A percentile compares a stretch with the other conserved stretches of the same genome.
Evolutionary conservation across 345 rosid species (phyloP).

Genomic region (Linum usitatissimum): DNA sequence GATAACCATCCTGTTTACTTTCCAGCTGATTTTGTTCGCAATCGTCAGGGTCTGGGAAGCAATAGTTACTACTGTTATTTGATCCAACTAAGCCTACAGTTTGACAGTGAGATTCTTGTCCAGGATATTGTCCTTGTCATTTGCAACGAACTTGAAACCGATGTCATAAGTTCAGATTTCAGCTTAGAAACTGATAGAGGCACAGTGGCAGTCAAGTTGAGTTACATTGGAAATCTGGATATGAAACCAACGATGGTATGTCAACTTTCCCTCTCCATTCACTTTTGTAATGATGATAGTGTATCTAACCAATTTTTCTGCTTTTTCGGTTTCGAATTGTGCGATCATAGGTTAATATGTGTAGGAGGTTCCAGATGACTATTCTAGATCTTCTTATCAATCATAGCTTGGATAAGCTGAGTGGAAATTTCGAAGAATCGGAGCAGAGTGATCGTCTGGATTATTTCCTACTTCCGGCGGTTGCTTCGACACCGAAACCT

Average conservation of each 20-base stretch:
- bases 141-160: conserved; percentile 42
- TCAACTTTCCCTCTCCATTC: background rate
- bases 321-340: conserved; percentile 4
- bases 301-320: background rate
- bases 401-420: conserved; percentile 28
- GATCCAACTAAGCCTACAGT: conserved; percentile 39
- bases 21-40: conserved; percentile 54
- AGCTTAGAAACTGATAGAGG: conserved; percentile 51
- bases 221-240: conserved; percentile 32
- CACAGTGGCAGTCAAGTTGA: conserved; percentile 32
- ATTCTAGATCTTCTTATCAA: conserved; percentile 52
- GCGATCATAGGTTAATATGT: conserved; percentile 36
- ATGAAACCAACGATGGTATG: conserved; percentile 38
- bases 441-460: conserved; percentile 26
- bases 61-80: conserved; percentile 44
- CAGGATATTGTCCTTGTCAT: conserved; percentile 49
- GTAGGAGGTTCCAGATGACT: conserved; percentile 58
- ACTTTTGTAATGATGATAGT: background rate
- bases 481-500: conserved; percentile 5
- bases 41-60: conserved; percentile 11
- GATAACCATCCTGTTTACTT: conserved; percentile 59
- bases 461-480: conserved; percentile 59
- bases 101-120: conserved; percentile 24
- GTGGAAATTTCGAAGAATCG: conserved; percentile 23
- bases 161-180: conserved; percentile 26